Evolutionary conservation across 106 monocot species (phyloP).

Genomic region (Phalaenopsis aphrodite): DNA sequence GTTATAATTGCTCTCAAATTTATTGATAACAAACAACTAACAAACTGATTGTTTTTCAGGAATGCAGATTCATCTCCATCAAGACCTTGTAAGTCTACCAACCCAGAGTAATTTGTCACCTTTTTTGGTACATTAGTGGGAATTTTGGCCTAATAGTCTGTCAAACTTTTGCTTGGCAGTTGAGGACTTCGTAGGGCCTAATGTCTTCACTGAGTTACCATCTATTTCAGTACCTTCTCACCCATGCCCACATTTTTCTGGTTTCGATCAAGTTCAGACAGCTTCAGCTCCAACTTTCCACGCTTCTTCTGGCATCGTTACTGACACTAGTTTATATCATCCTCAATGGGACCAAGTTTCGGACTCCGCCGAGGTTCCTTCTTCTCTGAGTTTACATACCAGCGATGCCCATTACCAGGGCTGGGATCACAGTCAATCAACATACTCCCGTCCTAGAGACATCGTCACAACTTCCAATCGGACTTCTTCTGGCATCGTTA

Average conservation of each 20-base stretch:
- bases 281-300: background rate
- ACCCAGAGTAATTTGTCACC: background rate
- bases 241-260: background rate
- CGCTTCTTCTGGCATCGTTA: background rate
- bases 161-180: background rate
- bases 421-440: background rate
- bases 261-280: background rate
- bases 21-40: background rate
- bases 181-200: background rate
- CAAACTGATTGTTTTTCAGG: background rate
- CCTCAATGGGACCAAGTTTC: background rate
- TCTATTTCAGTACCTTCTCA: background rate
- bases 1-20: background rate
- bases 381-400: background rate
- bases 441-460: background rate
- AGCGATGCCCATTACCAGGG: background rate
- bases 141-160: background rate
- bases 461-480: no score
- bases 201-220: background rate
- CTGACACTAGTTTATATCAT: slow-evolving; percentile 4
- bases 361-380: background rate
- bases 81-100: background rate
- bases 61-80: background rate
- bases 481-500: background rate
- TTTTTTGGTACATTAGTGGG: background rate